Conservation (phyloP, 2,329 filamentous ascomycete genomes). For the Cladophialophora bantiana region DNA sequence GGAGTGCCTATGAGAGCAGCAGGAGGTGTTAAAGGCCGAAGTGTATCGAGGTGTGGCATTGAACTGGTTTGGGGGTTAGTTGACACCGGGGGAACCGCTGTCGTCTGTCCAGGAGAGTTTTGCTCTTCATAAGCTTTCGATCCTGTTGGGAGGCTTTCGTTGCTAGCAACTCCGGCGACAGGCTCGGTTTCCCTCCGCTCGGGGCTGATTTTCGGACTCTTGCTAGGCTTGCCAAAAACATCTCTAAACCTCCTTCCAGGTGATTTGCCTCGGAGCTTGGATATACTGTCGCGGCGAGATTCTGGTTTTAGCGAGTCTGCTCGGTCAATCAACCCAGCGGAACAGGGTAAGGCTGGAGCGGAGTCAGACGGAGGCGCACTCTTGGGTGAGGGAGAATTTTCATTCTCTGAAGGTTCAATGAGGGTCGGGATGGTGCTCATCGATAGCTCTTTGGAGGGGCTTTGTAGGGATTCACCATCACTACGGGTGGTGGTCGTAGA, state of each 20-base stretch:
- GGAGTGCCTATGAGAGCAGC: constrained; percentile 48
- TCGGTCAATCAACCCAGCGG: constrained; percentile 42
- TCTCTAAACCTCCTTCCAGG: constrained; percentile 75
- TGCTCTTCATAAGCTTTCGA: constrained; percentile 37
- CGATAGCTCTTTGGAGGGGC: constrained; percentile 36
- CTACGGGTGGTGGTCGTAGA: constrained; percentile 59
- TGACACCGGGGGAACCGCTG: constrained; percentile 2
- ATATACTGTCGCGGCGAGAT: constrained; percentile 44
- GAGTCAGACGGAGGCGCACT: constrained; percentile 16
- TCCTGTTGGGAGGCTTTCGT: constrained; percentile 46
- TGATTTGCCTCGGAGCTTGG: constrained; percentile 66
- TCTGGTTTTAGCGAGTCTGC: constrained; percentile 46
- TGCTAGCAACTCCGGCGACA: constrained; percentile 32
- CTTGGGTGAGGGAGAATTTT: constrained; percentile 30
- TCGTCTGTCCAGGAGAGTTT: not conserved
- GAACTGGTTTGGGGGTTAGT: constrained; percentile 26
- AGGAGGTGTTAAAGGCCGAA: constrained; percentile 41
- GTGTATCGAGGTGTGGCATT: constrained; percentile 32
- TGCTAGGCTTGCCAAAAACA: constrained; percentile 68
- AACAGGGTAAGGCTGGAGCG: constrained; percentile 39
- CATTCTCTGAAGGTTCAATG: constrained; percentile 26
- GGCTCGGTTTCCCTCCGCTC: constrained; percentile 45
- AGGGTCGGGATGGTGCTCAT: constrained; percentile 32
- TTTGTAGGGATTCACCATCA: constrained; percentile 46
- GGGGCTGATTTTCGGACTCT: constrained; percentile 57